phyloP scores from a whole-genome alignment of 306 rosid species.

The Casuarina equisetifolia region DNA sequence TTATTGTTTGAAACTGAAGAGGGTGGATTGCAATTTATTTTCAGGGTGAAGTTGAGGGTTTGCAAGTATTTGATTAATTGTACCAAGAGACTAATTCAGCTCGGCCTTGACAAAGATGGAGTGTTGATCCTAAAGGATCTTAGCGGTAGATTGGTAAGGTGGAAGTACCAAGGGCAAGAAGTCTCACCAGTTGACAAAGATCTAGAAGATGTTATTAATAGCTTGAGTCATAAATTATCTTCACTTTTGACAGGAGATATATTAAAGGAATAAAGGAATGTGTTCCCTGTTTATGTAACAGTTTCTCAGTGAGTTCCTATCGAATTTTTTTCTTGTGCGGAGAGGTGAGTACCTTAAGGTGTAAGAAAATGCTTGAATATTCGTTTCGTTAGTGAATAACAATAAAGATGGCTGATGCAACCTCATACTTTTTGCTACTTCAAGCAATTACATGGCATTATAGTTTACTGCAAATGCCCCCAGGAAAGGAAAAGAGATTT shows the following conservation, averaged over 20 bases:
- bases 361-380: not conserved
- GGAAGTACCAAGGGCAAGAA: conserved; percentile 41
- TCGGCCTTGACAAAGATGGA: conserved; percentile 26
- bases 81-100: conserved; percentile 34
- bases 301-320: not conserved
- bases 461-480: not conserved
- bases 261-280: not conserved
- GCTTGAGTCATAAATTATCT: conserved; percentile 21
- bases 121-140: conserved; percentile 25
- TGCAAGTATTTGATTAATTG: conserved; percentile 35
- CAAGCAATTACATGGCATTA: not conserved
- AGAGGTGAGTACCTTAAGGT: not conserved
- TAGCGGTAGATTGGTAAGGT: conserved; percentile 31
- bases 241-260: not conserved
- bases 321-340: not conserved
- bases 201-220: conserved; percentile 25
- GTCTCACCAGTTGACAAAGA: conserved; percentile 23
- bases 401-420: not conserved
- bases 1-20: conserved; percentile 36
- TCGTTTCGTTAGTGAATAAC: not conserved
- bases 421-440: not conserved
- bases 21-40: conserved; percentile 25
- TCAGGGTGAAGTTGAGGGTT: conserved; percentile 14
- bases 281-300: not conserved
- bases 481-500: not conserved